Evolutionary conservation across 2,329 filamentous ascomycete species (phyloP), one percentile per base, ranked within the genome.

Genomic region (Fusarium sororula): DNA sequence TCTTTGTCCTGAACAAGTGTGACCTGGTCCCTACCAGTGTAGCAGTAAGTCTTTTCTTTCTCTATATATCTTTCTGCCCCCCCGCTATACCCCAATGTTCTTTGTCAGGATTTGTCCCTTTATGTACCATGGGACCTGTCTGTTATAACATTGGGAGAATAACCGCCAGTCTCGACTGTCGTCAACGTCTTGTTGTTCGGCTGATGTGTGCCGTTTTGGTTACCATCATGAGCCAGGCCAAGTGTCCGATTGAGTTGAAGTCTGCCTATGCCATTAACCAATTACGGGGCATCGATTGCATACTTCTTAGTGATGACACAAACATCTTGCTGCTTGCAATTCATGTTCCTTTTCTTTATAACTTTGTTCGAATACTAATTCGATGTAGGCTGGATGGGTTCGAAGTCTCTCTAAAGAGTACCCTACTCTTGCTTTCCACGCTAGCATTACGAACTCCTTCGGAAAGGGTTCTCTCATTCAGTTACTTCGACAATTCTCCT

Each of bases 131-230:
- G 94, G 92, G 92, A 91, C 90, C 87, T 85, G 89, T 94, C 95
- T 97, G 96, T 99, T 99, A 99, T 94, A 94, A 93, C 93, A 91
- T 94, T 98, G 96, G 96, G 92, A 98, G 90, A 99, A 91, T 83
- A 87, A 98, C 81, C 80, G 82, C 87, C 88, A 86, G 77, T 81
- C 79, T 83, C 81, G 77, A 81, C 75, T 79, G 80, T 78, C 75
- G 73, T 66, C 76, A 77, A 76, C 80, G 75, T 82, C 77, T 61
- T 80, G 80, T 80, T 81, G 79, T 78, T 55, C 87, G 90, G 88
- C 89, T 91, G 93, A 92, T 86, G 87, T 88, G 87, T 89, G 88
- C 93, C 95, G 95, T 98, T 91, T 94, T 98, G 96, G 94, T 88
- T 79, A 89, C 85, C 86, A 88, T 94, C 93, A 88, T 87, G 91